Evolutionary conservation across 176 grass and related monocot species (phyloP).

Genomic region (Poa annua): DNA sequence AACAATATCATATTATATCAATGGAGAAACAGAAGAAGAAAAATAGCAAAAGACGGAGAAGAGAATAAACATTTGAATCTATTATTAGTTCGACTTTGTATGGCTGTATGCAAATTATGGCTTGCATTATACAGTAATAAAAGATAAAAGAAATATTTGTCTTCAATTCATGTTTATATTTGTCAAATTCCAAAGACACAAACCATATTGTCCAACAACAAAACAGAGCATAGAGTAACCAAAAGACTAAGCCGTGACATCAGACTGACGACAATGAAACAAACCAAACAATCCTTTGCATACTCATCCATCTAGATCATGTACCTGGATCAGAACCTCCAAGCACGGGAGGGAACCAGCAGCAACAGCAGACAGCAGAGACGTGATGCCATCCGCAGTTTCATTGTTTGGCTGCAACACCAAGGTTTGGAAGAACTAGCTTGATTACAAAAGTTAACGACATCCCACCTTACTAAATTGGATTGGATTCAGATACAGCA

Average conservation of each 20-base stretch:
- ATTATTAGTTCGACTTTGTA: background rate
- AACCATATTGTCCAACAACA: background rate
- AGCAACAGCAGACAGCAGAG: constrained; percentile 86
- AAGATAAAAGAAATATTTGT: constrained; percentile 2
- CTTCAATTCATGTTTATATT: background rate
- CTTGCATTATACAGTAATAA: background rate
- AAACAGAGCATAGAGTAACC: background rate
- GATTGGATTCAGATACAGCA: background rate
- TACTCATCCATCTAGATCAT: background rate
- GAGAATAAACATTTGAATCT: background rate
- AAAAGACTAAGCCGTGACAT: background rate
- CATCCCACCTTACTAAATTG: constrained; percentile 4
- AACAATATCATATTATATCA: background rate
- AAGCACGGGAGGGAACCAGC: constrained; percentile 82
- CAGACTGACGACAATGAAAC: background rate
- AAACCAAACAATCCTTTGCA: background rate
- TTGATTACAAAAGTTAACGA: background rate
- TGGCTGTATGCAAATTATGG: background rate
- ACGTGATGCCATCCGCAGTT: constrained; percentile 81
- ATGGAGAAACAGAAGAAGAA: constrained; percentile 10
- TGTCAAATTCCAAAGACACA: background rate
- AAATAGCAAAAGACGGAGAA: background rate
- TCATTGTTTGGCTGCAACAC: constrained; percentile 70
- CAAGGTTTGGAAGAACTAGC: background rate
- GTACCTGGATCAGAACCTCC: constrained; percentile 82